Conservation (phyloP, 495 filamentous ascomycete species). For the Hypoxylon trugodes region DNA sequence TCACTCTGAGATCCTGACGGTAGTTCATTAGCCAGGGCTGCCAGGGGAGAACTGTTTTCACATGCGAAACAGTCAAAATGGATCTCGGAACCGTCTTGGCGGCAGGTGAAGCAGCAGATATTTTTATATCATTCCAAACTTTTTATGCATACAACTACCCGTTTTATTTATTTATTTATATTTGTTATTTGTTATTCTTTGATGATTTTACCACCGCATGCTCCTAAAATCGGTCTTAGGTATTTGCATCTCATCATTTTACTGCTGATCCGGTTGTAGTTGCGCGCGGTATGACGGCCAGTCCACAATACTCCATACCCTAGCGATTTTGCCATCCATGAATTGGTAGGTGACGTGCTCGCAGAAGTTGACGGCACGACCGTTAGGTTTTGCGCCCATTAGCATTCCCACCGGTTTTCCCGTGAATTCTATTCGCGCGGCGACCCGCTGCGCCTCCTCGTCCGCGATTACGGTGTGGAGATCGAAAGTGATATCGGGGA, state of each 20-base stretch:
- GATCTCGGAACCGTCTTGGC: slow-evolving; percentile 27
- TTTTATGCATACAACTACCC: slow-evolving; percentile 14
- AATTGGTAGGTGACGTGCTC: slow-evolving; percentile 50
- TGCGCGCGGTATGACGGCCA: slow-evolving; percentile 43
- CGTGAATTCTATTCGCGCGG: slow-evolving; percentile 41
- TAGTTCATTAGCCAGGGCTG: neutral
- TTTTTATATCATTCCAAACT: slow-evolving; percentile 29
- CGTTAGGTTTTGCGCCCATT: slow-evolving; percentile 18
- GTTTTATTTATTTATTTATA: neutral
- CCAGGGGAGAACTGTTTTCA: slow-evolving; percentile 14
- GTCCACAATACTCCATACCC: slow-evolving; percentile 47
- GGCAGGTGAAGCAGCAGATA: slow-evolving; percentile 26
- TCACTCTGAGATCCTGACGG: slow-evolving; percentile 20
- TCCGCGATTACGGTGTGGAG: slow-evolving; percentile 41
- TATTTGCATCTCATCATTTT: too few relatives aligned
- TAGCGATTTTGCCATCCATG: slow-evolving; percentile 45
- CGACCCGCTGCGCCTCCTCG: slow-evolving; percentile 33
- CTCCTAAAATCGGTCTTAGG: too few relatives aligned
- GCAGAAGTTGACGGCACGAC: slow-evolving; percentile 36
- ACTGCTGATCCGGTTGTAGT: slow-evolving; percentile 15
- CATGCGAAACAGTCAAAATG: slow-evolving; percentile 38
- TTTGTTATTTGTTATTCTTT: neutral
- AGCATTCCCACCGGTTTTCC: slow-evolving; percentile 41
- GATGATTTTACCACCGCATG: too few relatives aligned
- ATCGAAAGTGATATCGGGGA: slow-evolving; percentile 38